phyloP scores from a whole-genome alignment of 768 basidiomycete species.

The Hericium coralloides region DNA sequence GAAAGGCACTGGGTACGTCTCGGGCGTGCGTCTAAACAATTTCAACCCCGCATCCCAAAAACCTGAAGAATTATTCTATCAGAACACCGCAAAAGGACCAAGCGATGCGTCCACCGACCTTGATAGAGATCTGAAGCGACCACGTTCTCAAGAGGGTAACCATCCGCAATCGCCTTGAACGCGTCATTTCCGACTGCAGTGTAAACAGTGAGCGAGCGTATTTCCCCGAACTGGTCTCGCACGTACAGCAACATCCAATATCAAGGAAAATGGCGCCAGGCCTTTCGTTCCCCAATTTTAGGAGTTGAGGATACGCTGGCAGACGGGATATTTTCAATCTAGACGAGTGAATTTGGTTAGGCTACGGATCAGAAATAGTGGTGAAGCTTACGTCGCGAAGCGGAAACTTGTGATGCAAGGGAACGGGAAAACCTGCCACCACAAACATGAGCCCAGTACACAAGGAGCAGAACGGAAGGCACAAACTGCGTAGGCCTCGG shows the following conservation, averaged over 20 bases:
- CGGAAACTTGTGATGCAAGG: conserved; percentile 22
- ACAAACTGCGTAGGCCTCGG: conserved; percentile 22
- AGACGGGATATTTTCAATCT: conserved; percentile 19
- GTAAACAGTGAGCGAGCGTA: background rate
- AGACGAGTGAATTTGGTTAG: background rate
- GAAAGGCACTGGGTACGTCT: conserved; percentile 46
- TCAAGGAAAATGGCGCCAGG: conserved; percentile 32
- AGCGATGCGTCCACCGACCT: conserved; percentile 20
- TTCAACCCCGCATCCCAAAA: conserved; percentile 58
- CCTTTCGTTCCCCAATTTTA: conserved; percentile 29
- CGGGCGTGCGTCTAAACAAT: conserved; percentile 43
- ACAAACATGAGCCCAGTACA: background rate
- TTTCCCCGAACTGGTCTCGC: background rate
- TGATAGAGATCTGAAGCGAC: conserved; percentile 30
- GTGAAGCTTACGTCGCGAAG: conserved; percentile 13
- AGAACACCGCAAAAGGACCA: background rate
- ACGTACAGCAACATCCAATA: conserved; percentile 37
- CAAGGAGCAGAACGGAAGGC: background rate
- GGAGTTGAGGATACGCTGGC: conserved; percentile 19
- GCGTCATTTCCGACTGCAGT: conserved; percentile 32
- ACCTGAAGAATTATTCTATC: conserved; percentile 21
- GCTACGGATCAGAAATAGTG: too few species aligned
- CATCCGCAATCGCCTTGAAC: conserved; percentile 32
- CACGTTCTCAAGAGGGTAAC: conserved; percentile 31
- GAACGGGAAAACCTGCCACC: conserved; percentile 21